phyloP scores from a whole-genome alignment of 2,329 filamentous ascomycete genomes.

The Ophiostoma sp. region DNA sequence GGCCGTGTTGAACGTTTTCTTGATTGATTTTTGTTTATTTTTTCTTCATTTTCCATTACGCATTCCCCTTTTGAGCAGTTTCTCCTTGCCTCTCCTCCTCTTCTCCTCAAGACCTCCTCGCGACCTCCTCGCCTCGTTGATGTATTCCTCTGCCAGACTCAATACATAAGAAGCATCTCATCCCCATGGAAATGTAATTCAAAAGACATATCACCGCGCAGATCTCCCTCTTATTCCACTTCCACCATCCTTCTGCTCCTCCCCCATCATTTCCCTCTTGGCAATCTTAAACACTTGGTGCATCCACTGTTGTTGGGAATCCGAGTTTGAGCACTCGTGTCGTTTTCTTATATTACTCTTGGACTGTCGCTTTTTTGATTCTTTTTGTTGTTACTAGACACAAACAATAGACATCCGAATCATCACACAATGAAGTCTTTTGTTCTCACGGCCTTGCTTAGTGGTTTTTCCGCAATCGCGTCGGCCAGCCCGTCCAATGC shows the following conservation, averaged over 20 bases:
- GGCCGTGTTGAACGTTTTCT: background rate
- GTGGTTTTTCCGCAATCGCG: background rate
- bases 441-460: background rate
- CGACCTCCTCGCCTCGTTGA: background rate
- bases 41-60: background rate
- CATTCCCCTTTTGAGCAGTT: background rate
- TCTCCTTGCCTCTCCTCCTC: background rate
- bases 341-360: background rate
- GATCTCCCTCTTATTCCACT: slow-evolving; percentile 1
- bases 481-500: background rate
- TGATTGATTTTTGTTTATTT: background rate
- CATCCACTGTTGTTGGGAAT: slow-evolving; percentile 6
- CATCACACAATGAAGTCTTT: background rate
- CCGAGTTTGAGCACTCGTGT: background rate
- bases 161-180: background rate
- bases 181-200: background rate
- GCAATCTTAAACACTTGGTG: slow-evolving; percentile 9
- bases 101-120: background rate
- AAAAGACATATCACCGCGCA: background rate
- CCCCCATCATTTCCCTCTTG: slow-evolving; percentile 2
- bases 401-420: background rate
- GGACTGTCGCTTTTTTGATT: background rate
- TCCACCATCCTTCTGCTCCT: background rate
- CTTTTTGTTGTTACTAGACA: background rate
- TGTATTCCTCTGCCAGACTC: background rate